Conservation (phyloP, 2,329 filamentous ascomycete genomes). For the Clonostachys rosea region DNA sequence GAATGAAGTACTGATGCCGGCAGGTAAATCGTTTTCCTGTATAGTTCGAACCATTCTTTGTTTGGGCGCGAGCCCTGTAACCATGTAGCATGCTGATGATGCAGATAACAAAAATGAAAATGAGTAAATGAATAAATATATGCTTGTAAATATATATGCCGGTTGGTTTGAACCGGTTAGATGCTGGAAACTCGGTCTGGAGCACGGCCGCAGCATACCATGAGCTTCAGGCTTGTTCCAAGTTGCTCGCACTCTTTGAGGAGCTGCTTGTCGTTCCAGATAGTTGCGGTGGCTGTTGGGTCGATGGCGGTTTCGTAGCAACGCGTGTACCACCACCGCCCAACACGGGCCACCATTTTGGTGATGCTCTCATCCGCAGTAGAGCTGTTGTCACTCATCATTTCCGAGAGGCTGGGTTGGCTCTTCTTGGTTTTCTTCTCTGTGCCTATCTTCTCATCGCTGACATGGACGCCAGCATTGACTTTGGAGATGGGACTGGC, state of each 20-base stretch:
- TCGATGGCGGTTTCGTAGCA: slow-evolving; percentile 76
- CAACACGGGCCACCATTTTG: slow-evolving; percentile 87
- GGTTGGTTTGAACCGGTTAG: background rate
- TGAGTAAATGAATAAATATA: background rate
- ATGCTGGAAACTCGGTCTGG: slow-evolving; percentile 44
- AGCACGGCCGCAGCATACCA: slow-evolving; percentile 88
- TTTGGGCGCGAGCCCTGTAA: slow-evolving; percentile 4
- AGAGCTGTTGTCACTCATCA: slow-evolving; percentile 66
- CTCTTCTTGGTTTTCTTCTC: slow-evolving; percentile 23
- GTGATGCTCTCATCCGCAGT: slow-evolving; percentile 80
- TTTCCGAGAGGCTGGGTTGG: slow-evolving; percentile 59
- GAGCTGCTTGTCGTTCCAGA: slow-evolving; percentile 74
- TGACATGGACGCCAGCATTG: slow-evolving; percentile 7
- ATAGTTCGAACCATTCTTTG: background rate
- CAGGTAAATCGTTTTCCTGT: background rate
- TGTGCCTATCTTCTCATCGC: slow-evolving; percentile 2
- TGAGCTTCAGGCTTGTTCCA: slow-evolving; percentile 81
- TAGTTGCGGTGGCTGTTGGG: slow-evolving; percentile 42
- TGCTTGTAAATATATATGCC: background rate
- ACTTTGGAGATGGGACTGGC: slow-evolving; percentile 42
- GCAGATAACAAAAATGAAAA: background rate
- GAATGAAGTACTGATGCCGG: background rate
- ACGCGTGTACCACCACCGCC: slow-evolving; percentile 92
- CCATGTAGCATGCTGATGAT: slow-evolving; percentile 1
- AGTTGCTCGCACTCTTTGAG: slow-evolving; percentile 82